A percentile compares a stretch with the other conserved stretches of the same genome.
Evolutionary conservation across 306 rosid genomes (phyloP).

Genomic region (Vigna reflexopilosa): DNA sequence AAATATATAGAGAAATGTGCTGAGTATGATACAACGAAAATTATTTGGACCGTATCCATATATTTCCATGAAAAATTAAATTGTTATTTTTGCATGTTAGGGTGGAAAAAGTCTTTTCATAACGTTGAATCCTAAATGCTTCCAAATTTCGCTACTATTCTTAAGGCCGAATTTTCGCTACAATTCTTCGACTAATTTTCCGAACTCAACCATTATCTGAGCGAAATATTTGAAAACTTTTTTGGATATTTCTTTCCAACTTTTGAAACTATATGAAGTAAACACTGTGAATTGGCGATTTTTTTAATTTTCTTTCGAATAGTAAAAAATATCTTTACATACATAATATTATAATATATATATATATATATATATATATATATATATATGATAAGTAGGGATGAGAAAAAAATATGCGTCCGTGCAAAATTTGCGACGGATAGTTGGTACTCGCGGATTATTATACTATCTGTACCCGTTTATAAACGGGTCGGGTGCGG

Average conservation of each 20-base stretch:
- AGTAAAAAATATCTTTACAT: background rate
- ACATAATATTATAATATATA: background rate
- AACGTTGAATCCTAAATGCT: background rate
- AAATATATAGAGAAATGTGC: too few relatives aligned
- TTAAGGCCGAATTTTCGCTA: too few relatives aligned
- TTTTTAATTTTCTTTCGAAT: too few relatives aligned
- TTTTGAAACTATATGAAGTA: background rate
- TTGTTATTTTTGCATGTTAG: background rate
- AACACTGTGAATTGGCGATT: too few relatives aligned
- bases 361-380: background rate
- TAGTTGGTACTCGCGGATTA: too few relatives aligned
- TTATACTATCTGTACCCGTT: too few relatives aligned
- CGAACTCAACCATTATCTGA: background rate
- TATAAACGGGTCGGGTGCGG: too few relatives aligned
- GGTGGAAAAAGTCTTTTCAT: background rate
- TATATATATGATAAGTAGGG: background rate
- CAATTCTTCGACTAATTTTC: background rate
- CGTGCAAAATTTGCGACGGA: too few relatives aligned
- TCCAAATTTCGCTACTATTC: background rate
- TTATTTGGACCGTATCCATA: background rate
- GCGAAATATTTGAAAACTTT: constrained; percentile 14
- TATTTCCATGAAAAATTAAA: background rate
- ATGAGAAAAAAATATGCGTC: too few relatives aligned
- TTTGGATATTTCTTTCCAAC: background rate
- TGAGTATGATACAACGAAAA: too few relatives aligned